Percentiles rank a stretch among this genome's conserved stretches.
Conservation (phyloP, 2,329 filamentous ascomycete species). For the Stachybotrys echinatus region DNA sequence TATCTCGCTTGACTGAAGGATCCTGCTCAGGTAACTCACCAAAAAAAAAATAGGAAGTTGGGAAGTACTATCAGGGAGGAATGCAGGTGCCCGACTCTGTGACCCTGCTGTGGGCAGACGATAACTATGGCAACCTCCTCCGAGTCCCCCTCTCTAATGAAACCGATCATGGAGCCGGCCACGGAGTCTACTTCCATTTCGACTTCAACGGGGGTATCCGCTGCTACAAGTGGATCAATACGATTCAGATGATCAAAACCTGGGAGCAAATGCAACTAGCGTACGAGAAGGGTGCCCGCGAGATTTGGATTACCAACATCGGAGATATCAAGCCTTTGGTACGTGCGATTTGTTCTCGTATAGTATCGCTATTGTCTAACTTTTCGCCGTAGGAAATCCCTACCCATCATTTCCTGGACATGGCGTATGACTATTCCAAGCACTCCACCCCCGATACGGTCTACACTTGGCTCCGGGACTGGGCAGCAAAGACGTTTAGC, state of each 20-base stretch:
- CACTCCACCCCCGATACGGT: slow-evolving; percentile 29
- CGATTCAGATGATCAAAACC: slow-evolving; percentile 55
- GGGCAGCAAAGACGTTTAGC: slow-evolving; percentile 44
- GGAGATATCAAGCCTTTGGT: slow-evolving; percentile 59
- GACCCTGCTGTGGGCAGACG: slow-evolving; percentile 63
- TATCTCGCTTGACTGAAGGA: not conserved
- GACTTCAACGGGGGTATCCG: slow-evolving; percentile 46
- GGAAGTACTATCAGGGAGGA: not conserved
- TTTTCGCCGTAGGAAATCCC: slow-evolving; percentile 16
- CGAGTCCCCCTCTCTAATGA: slow-evolving; percentile 57
- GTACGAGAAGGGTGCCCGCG: slow-evolving; percentile 50
- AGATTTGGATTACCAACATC: slow-evolving; percentile 64
- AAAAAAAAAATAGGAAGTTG: not conserved
- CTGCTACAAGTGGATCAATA: slow-evolving; percentile 58
- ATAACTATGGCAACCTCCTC: slow-evolving; percentile 64
- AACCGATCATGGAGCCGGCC: slow-evolving; percentile 52
- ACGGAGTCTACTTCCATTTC: slow-evolving; percentile 61
- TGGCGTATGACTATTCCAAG: slow-evolving; percentile 44
- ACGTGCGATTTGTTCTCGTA: not conserved
- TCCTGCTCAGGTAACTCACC: not conserved
- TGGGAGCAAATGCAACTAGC: slow-evolving; percentile 57
- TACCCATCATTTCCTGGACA: slow-evolving; percentile 47
- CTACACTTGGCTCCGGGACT: slow-evolving; percentile 37
- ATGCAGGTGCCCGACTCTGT: slow-evolving; percentile 53
- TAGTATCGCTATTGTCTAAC: not conserved